Evolutionary conservation across 805 yeast species (phyloP).

Genomic region (Kurtzmaniella cleridarum): DNA sequence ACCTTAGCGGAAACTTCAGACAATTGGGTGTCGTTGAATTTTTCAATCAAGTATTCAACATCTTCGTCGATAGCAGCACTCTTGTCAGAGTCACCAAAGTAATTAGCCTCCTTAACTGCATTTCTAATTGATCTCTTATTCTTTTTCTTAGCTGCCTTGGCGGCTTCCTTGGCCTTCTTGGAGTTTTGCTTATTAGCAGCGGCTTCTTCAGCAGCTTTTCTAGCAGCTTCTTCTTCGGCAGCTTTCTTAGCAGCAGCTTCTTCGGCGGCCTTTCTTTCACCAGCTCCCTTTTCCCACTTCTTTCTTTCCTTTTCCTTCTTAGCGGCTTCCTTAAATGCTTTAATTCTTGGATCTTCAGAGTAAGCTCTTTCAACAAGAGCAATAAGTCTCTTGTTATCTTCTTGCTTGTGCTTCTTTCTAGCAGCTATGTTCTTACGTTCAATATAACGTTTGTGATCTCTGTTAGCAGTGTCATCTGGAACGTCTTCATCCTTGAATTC

Average conservation of each 20-base stretch:
- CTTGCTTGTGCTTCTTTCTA: conserved; percentile 96
- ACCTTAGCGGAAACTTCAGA: conserved; percentile 68
- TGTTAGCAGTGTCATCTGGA: conserved; percentile 97
- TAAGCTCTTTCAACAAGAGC: conserved; percentile 85
- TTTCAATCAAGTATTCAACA: conserved; percentile 70
- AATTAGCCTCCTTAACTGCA: conserved; percentile 75
- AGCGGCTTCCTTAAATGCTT: conserved; percentile 86
- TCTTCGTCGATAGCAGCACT: conserved; percentile 72
- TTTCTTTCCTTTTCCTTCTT: conserved; percentile 89
- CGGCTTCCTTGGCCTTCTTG: conserved; percentile 87
- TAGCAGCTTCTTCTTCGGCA: conserved; percentile 78
- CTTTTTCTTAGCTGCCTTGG: conserved; percentile 98
- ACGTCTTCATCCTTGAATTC: conserved; percentile 98
- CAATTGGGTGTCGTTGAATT: conserved; percentile 74
- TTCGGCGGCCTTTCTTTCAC: conserved; percentile 94
- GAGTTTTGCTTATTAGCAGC: conserved; percentile 55
- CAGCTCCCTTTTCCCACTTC: conserved; percentile 98
- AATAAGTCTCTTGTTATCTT: conserved; percentile 85
- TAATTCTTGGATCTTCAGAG: conserved; percentile 91
- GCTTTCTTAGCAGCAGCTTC: conserved; percentile 80
- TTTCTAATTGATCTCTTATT: conserved; percentile 83
- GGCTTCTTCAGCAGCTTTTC: conserved; percentile 69
- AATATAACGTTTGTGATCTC: conserved; percentile 98
- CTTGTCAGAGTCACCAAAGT: conserved; percentile 74
- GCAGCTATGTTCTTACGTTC: conserved; percentile 97